phyloP scores from a whole-genome alignment of 2,329 filamentous ascomycete genomes.

The Cytospora leucostoma region DNA sequence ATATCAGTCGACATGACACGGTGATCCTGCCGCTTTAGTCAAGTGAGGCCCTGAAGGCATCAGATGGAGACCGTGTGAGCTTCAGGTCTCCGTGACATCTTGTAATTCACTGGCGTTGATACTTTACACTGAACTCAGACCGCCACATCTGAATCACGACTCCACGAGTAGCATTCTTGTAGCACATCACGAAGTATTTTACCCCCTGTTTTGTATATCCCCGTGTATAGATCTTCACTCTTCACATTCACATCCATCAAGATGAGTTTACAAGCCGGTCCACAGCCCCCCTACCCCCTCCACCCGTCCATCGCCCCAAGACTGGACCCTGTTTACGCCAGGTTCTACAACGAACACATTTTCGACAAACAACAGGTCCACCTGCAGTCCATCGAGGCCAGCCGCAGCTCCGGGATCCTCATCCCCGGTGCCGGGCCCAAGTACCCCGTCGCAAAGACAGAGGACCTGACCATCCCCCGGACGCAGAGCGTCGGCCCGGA shows the following conservation, averaged over 20 bases:
- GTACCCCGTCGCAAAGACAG: constrained; percentile 48
- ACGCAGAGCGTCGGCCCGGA: constrained; percentile 49
- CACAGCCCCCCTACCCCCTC: constrained; percentile 43
- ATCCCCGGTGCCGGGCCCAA: constrained; percentile 54
- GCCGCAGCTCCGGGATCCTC: constrained; percentile 51
- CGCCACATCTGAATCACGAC: not conserved
- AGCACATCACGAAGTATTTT: not conserved
- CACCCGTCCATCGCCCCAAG: constrained; percentile 48
- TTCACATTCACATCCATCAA: not conserved
- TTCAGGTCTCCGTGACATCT: not conserved
- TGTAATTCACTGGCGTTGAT: not conserved
- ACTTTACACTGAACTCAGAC: not conserved
- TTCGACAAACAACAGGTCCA: constrained; percentile 56
- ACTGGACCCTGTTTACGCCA: constrained; percentile 52
- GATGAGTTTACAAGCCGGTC: constrained; percentile 13
- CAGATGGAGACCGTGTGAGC: not conserved
- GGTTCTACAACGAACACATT: constrained; percentile 54
- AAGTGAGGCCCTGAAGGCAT: not conserved
- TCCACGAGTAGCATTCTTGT: not conserved
- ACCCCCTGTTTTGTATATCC: not conserved
- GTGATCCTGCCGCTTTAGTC: not conserved
- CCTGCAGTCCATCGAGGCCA: constrained; percentile 53
- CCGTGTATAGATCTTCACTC: not conserved
- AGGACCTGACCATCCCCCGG: constrained; percentile 47
- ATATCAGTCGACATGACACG: not conserved